A percentile compares a stretch with the other conserved stretches of the same genome.
phyloP scores from a whole-genome alignment of 768 basidiomycete genomes.

The Exidia glandulosa region DNA sequence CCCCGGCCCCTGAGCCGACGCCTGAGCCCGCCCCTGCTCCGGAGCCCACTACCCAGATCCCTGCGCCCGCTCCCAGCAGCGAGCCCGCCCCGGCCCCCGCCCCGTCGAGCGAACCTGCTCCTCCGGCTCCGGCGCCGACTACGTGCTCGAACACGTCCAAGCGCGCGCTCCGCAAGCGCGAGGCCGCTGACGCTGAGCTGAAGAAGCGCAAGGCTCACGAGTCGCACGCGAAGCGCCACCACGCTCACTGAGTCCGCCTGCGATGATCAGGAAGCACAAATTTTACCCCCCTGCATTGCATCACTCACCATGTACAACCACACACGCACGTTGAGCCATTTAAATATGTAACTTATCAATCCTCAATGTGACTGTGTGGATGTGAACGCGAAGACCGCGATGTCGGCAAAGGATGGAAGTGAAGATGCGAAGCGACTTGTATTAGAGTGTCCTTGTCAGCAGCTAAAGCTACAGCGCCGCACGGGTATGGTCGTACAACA shows the following conservation, averaged over 20 bases:
- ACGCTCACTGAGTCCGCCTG: background rate
- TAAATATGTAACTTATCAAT: background rate
- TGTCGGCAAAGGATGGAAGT: too few species aligned
- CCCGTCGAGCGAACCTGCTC: background rate
- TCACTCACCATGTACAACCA: background rate
- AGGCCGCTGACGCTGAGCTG: slow-evolving; percentile 1
- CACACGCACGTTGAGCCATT: background rate
- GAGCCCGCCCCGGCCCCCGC: background rate
- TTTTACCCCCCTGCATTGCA: background rate
- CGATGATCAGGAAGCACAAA: background rate
- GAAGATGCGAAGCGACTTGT: too few species aligned
- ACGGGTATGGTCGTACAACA: too few species aligned
- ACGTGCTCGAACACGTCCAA: slow-evolving; percentile 12
- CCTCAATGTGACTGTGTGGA: too few species aligned
- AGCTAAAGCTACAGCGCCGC: too few species aligned
- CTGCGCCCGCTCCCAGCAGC: background rate
- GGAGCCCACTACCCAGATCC: too few species aligned
- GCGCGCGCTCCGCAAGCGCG: slow-evolving; percentile 10
- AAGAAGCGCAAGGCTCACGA: background rate
- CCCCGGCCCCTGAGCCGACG: background rate
- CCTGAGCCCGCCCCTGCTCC: background rate
- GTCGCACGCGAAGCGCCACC: background rate
- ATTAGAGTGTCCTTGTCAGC: too few species aligned
- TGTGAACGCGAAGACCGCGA: too few species aligned
- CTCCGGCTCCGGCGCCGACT: background rate